These are phyloP conservation scores for Russula brevipes DNA, from an alignment of 768 basidiomycete genomes.

Conservation along the genomic window DNA sequence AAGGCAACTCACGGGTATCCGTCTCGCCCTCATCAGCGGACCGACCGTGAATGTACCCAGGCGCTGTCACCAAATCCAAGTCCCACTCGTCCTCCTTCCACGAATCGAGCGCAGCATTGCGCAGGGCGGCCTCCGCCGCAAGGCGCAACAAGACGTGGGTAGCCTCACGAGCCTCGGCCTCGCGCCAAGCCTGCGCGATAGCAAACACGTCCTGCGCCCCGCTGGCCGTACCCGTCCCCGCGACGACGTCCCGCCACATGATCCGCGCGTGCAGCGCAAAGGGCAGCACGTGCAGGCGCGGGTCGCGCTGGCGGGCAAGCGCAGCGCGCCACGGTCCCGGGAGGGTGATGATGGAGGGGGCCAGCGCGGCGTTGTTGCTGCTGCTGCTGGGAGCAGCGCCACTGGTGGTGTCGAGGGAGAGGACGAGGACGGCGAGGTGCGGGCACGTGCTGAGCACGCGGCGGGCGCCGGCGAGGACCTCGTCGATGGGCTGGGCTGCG, in stretches of 20 bases:
- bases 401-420: slow-evolving; percentile 11
- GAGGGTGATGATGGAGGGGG: background rate
- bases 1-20: slow-evolving; percentile 20
- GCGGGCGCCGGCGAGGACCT: background rate
- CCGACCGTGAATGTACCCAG: slow-evolving; percentile 24
- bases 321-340: slow-evolving; percentile 1
- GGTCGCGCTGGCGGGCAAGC: slow-evolving; percentile 10
- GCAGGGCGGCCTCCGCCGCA: slow-evolving; percentile 1
- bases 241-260: slow-evolving; percentile 16
- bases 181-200: slow-evolving; percentile 20
- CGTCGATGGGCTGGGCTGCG: slow-evolving; percentile 17
- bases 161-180: slow-evolving; percentile 7
- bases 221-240: background rate
- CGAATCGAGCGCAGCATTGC: slow-evolving; percentile 14
- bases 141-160: background rate
- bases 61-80: slow-evolving; percentile 21
- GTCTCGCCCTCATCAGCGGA: slow-evolving; percentile 16
- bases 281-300: slow-evolving; percentile 21
- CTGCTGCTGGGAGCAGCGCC: too few species aligned
- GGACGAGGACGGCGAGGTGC: slow-evolving; percentile 21
- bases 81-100: slow-evolving; percentile 26
- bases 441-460: slow-evolving; percentile 14
- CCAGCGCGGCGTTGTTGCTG: background rate
- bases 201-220: slow-evolving; percentile 18
- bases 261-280: slow-evolving; percentile 21